These are phyloP conservation scores for Jimgerdemannia lactiflua DNA, from an alignment of 192 early-diverging fungal genomes.

Conservation along the genomic window DNA sequence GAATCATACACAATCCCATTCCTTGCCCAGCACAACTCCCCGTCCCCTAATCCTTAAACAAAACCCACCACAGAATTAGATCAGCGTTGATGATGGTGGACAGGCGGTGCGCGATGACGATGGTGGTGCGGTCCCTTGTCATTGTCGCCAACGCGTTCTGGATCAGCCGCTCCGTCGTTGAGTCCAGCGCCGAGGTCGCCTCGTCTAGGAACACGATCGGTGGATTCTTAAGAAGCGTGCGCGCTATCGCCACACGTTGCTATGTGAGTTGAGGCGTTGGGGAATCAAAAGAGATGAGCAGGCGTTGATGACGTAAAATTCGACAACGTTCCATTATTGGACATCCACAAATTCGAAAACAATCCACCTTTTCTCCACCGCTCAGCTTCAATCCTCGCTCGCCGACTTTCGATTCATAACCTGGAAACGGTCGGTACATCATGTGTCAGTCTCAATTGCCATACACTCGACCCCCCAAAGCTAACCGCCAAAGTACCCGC, in stretches of 20 bases:
- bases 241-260: conserved; percentile 85
- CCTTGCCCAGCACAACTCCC: too few relatives aligned
- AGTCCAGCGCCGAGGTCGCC: conserved; percentile 87
- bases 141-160: conserved; percentile 78
- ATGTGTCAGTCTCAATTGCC: not conserved
- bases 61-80: conserved; percentile 66
- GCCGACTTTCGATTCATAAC: conserved; percentile 61
- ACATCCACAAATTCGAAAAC: too few relatives aligned
- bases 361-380: conserved; percentile 79
- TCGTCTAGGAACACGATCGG: conserved; percentile 80
- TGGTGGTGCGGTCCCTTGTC: conserved; percentile 79
- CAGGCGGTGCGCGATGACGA: conserved; percentile 85
- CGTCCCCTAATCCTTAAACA: too few relatives aligned
- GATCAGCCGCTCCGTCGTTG: conserved; percentile 70
- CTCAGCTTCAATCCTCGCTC: conserved; percentile 75
- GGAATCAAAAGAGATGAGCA: not conserved
- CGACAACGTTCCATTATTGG: too few relatives aligned
- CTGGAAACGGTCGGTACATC: not conserved
- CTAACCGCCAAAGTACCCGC: not conserved
- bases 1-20: too few relatives aligned
- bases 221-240: conserved; percentile 74
- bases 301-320: conserved; percentile 29
- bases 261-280: conserved; percentile 3
- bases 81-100: conserved; percentile 86
- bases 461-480: too few relatives aligned